Evolutionary conservation across 106 monocot species (phyloP), one percentile per base, ranked within the genome.

Genomic region (Agapanthus africanus): DNA sequence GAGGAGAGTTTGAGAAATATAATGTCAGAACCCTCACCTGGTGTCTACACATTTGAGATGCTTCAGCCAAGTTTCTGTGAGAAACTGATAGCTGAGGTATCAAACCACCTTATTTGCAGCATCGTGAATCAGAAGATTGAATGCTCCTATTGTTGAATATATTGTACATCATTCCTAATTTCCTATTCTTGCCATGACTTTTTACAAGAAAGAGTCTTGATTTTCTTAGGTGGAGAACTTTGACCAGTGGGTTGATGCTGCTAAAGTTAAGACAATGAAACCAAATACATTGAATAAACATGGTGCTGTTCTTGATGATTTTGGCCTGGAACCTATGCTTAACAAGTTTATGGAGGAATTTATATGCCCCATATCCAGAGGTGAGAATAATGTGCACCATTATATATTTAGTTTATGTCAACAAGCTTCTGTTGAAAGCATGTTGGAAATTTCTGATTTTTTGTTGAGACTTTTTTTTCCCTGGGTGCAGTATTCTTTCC

Each of bases 281-380:
- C 97, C 97, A 63, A 97, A 89, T 60, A 97, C 91, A 46, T 84
- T 97, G 97, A 97, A 97, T 54, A 97, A 87, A 63, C 88, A 82
- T 82, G 97, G 97, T 65, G 82, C 82, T 66, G 97, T 97, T 73
- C 89, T 92, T 69, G 97, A 97, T 87, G 97, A 97, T 75, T 92
- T 97, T 84, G 97, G 97, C 33, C 52, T 97, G 70, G 97, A 97
- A 80, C 49, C 75, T 65, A 97, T 97, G 97, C 92, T 97, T 70
- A 84, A 82, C 64, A 89, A 85, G 72, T 63, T 97, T 51, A 92
- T 92, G 92, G 87, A 92, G 62, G 82, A 89, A 46, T 97, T 89
- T 70, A 73, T 97, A 62, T 82, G 84, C 65, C 97, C 97, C 46
- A 70, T 97, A 26, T 87, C 97, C 32, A 80, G 54, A 92, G 92